Percentiles rank a stretch among this genome's conserved stretches.
Conservation (phyloP, 768 basidiomycete species). For the Phaffia tasmanica region DNA sequence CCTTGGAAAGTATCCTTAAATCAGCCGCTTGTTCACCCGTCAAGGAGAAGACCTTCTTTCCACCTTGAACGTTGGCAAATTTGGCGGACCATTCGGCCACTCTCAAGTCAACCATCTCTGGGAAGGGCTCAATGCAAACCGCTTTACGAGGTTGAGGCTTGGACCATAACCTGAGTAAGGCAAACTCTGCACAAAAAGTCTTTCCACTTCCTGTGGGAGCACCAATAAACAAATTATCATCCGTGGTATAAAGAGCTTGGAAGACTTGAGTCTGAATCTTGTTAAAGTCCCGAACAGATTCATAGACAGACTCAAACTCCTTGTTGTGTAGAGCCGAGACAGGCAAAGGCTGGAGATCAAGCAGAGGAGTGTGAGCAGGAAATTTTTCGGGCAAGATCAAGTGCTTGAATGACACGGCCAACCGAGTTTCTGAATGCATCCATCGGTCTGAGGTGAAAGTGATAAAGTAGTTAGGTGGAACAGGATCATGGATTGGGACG, state of each 20-base stretch:
- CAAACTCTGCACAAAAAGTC: constrained; percentile 95
- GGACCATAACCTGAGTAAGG: constrained; percentile 87
- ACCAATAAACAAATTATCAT: constrained; percentile 93
- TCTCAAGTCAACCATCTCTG: constrained; percentile 90
- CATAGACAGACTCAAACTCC: constrained; percentile 80
- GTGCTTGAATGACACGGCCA: constrained; percentile 96
- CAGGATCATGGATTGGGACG: constrained; percentile 91
- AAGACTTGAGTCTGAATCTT: constrained; percentile 99
- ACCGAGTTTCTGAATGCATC: constrained; percentile 85
- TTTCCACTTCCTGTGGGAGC: constrained; percentile 96
- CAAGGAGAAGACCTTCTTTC: constrained; percentile 84
- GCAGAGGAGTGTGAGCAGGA: constrained; percentile 79
- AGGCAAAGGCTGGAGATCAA: constrained; percentile 83
- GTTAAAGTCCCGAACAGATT: constrained; percentile 76
- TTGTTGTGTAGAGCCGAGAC: constrained; percentile 85
- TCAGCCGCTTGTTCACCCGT: constrained; percentile 93
- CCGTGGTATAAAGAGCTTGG: constrained; percentile 90
- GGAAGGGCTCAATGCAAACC: constrained; percentile 91
- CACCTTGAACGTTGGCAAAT: constrained; percentile 69
- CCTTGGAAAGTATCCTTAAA: constrained; percentile 74
- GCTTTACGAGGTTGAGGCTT: constrained; percentile 69
- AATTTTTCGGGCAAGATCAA: constrained; percentile 95
- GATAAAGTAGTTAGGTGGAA: constrained; percentile 97
- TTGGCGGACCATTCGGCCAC: constrained; percentile 80
- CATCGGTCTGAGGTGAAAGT: constrained; percentile 89